A percentile compares a stretch with the other conserved stretches of the same genome.
Conservation (phyloP, 23 red algal genomes). For the Gracilaria vermiculophylla region DNA sequence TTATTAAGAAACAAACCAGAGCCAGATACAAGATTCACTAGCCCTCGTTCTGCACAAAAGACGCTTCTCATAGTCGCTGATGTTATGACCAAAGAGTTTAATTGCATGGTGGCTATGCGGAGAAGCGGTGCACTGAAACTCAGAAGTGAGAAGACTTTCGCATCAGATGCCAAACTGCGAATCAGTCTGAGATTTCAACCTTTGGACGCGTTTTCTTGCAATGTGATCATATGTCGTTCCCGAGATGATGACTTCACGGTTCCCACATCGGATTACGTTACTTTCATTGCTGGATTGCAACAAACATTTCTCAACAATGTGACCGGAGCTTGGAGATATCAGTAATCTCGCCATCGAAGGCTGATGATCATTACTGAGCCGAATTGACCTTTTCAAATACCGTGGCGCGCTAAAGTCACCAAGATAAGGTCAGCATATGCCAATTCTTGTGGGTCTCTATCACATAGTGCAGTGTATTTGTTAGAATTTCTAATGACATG, state of each 20-base stretch:
- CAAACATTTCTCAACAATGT: neutral
- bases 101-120: neutral
- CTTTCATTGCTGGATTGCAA: neutral
- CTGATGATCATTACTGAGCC: too few species aligned
- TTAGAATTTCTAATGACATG: too few species aligned
- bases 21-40: conserved; percentile 20
- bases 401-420: too few species aligned
- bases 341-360: neutral
- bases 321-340: conserved; percentile 11
- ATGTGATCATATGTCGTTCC: conserved; percentile 15
- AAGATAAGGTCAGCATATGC: too few species aligned
- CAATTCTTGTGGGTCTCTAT: too few species aligned
- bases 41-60: conserved; percentile 9
- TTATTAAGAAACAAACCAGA: conserved; percentile 2
- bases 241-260: conserved; percentile 16
- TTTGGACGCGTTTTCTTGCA: neutral
- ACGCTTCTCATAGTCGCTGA: neutral
- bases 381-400: too few species aligned
- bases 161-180: neutral
- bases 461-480: too few species aligned
- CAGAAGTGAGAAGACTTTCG: conserved; percentile 5
- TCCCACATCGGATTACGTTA: neutral
- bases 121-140: conserved; percentile 1
- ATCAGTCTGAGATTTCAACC: neutral
- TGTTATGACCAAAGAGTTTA: neutral